These are phyloP conservation scores for Allomyces macrogynus DNA, from an alignment of 192 early-diverging fungal genomes.

Conservation along the genomic window DNA sequence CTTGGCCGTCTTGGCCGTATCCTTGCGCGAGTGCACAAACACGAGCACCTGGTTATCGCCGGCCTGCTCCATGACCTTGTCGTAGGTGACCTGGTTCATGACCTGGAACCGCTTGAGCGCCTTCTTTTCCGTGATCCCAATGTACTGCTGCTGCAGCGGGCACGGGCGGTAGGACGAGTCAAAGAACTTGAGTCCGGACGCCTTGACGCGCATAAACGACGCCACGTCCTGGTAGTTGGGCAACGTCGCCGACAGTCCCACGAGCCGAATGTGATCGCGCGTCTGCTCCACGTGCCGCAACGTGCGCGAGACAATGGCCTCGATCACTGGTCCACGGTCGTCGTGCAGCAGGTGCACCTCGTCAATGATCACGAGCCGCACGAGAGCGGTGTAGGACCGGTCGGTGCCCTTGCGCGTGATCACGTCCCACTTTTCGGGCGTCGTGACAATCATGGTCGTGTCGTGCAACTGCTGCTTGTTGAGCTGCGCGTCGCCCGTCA, in stretches of 20 bases:
- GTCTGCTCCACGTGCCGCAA: conserved; percentile 73
- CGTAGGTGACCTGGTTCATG: conserved; percentile 93
- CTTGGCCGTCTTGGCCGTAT: conserved; percentile 88
- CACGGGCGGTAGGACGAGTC: conserved; percentile 82
- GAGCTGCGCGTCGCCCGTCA: conserved; percentile 88
- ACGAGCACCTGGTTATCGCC: conserved; percentile 73
- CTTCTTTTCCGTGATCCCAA: conserved; percentile 94
- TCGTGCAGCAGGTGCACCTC: conserved; percentile 96
- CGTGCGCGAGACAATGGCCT: conserved; percentile 74
- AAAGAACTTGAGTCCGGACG: conserved; percentile 77
- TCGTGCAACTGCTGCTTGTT: conserved; percentile 93
- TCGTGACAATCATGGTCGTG: conserved; percentile 93
- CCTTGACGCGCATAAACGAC: conserved; percentile 71
- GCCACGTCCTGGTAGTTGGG: conserved; percentile 95
- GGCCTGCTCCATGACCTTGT: conserved; percentile 76
- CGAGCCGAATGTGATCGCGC: conserved; percentile 69
- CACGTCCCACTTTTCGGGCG: conserved; percentile 98
- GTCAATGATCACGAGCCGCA: conserved; percentile 82
- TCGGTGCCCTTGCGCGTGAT: conserved; percentile 91
- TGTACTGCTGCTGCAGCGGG: conserved; percentile 86
- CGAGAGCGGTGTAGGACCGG: conserved; percentile 69
- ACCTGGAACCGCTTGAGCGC: conserved; percentile 76
- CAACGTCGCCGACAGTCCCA: conserved; percentile 82
- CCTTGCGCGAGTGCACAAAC: conserved; percentile 95
- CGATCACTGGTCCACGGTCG: conserved; percentile 88